Base-by-base conservation (phyloP, 208 protist species). In the Trypanosoma caninum region DNA sequence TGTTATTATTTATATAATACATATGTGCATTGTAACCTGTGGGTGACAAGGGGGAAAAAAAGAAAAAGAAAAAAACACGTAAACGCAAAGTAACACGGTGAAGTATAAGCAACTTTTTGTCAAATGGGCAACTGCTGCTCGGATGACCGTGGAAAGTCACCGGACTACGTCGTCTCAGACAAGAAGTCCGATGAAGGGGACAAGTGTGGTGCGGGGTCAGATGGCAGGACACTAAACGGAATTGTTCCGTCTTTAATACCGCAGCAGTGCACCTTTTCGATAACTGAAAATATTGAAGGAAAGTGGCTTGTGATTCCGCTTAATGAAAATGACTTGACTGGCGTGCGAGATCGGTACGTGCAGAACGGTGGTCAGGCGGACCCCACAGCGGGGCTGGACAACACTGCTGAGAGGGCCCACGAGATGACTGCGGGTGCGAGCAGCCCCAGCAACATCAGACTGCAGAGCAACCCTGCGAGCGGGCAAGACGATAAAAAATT, bases 121-220 rank as follows among this genome's bases (percentile, higher is more conserved):
- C 2, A 22, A 5, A 57, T 57, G 52, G 52, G 52, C 2, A 57
- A 46, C 52, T 57, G 52, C 16, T 57, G 52, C 23, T 16, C 10
- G 10, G 10, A 18, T 23, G 40, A 2, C 40, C 3, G 40, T 44
- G 6, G 4, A 11, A 16, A 44, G 22, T 5, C 6, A 13, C 10
- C 6, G 16, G 2, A 13, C 16, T 18, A 16, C 40, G 40, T n/a
- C 18, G 34, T 30, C 47, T 5, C 47, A 13, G 5, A 18, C 44
- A n/a, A n/a, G 28, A 37, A 53, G 20, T 8, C 8, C 20, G 7
- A 25, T 37, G 47, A 35, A 20, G 2, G 7, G 14, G 47, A n/a
- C 27, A 37, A 53, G 9, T 53, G 20, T n/a, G 27, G 20, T 3
- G 25, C 8, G 47, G 11, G 6, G 27, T 53, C 47, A 37, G n/a